A percentile compares a stretch with the other conserved stretches of the same genome.
Evolutionary conservation across 176 grass and related monocot genomes (phyloP).

Genomic region (Canna indica): DNA sequence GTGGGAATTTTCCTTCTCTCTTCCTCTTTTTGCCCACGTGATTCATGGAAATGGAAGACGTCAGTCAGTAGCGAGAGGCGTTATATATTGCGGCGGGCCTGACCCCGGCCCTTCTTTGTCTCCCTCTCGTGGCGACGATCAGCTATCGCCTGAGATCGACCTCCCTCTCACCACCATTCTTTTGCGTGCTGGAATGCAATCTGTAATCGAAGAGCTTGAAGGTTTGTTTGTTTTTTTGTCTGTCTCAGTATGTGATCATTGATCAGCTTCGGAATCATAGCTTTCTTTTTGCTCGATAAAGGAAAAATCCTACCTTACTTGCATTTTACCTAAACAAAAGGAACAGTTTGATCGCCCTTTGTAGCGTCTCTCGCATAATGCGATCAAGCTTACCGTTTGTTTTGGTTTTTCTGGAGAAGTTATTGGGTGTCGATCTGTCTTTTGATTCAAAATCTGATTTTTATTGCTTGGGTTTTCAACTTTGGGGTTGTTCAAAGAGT

Average conservation of each 20-base stretch:
- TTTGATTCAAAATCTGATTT: background rate
- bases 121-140: background rate
- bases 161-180: background rate
- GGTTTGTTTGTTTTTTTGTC: background rate
- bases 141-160: background rate
- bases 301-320: no score
- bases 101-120: background rate
- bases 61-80: background rate
- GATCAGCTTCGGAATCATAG: background rate
- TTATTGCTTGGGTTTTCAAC: background rate
- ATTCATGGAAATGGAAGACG: background rate
- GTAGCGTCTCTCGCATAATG: background rate
- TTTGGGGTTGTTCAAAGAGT: background rate
- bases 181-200: background rate
- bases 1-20: background rate
- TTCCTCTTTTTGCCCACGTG: background rate
- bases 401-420: background rate
- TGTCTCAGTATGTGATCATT: no score
- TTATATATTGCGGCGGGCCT: constrained; percentile 1
- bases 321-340: background rate
- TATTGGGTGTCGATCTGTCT: background rate
- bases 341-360: background rate
- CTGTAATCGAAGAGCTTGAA: background rate
- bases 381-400: background rate
- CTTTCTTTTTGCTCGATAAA: background rate